A percentile compares a stretch with the other conserved stretches of the same genome.
Conservation (phyloP, 495 filamentous ascomycete genomes). For the Aspergillus incahuasiensis region DNA sequence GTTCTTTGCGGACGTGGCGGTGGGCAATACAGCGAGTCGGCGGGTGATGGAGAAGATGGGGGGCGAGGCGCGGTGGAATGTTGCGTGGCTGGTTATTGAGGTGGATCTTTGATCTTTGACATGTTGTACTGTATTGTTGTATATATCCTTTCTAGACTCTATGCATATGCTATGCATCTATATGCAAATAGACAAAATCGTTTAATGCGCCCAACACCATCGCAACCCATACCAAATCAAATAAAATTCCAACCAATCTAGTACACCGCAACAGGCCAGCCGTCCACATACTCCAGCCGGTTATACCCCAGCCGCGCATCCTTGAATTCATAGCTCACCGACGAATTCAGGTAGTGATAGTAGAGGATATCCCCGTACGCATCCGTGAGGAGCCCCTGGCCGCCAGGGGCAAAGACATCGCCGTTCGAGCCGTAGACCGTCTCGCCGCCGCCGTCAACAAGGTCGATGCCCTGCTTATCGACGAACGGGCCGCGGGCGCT, state of each 20-base stretch:
- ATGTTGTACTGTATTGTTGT: neutral
- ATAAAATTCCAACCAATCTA: neutral
- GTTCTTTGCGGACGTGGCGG: constrained; percentile 6
- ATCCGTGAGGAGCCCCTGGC: constrained; percentile 36
- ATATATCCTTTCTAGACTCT: neutral
- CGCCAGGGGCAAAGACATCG: constrained; percentile 45
- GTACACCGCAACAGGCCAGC: constrained; percentile 37
- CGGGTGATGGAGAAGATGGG: constrained; percentile 13
- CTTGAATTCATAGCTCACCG: constrained; percentile 36
- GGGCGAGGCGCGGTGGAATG: neutral
- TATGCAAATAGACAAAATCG: neutral
- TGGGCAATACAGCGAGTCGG: constrained; percentile 1
- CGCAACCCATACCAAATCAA: neutral
- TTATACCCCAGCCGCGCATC: constrained; percentile 44
- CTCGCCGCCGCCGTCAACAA: constrained; percentile 40
- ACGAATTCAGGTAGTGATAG: constrained; percentile 46
- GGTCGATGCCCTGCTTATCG: constrained; percentile 33
- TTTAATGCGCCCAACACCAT: no score
- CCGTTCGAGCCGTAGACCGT: constrained; percentile 44
- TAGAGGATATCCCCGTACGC: constrained; percentile 38
- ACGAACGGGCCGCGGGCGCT: constrained; percentile 37
- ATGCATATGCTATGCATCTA: neutral
- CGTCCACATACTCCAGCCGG: constrained; percentile 37
- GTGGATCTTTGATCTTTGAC: neutral
- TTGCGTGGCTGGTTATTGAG: constrained; percentile 8